These are phyloP conservation scores for Globisporangium ultimum DNA, from an alignment of 352 stramenopile genomes.

Conservation along the genomic window DNA sequence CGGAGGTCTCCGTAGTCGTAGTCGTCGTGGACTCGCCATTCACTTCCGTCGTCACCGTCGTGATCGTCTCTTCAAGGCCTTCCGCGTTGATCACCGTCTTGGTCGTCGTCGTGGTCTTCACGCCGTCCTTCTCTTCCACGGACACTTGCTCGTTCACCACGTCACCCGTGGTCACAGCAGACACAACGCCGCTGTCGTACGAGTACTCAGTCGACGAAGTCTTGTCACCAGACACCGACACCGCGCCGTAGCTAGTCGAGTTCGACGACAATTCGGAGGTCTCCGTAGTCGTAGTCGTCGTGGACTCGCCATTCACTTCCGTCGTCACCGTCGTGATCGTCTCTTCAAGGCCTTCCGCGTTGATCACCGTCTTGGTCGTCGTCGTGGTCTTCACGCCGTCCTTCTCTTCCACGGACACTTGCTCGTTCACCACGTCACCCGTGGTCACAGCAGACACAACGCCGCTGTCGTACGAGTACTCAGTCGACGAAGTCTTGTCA, in stretches of 20 bases:
- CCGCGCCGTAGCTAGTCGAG: neutral
- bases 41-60: too few relatives aligned
- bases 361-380: too few relatives aligned
- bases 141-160: neutral
- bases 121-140: neutral
- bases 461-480: conserved; percentile 11
- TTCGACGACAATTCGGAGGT: neutral
- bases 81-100: too few relatives aligned
- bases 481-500: conserved; percentile 1
- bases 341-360: too few relatives aligned
- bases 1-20: too few relatives aligned
- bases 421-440: neutral
- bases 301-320: too few relatives aligned
- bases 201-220: conserved; percentile 10
- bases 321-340: too few relatives aligned
- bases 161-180: neutral
- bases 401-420: neutral
- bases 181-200: conserved; percentile 7
- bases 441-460: neutral
- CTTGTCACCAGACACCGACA: neutral
- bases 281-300: too few relatives aligned
- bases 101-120: too few relatives aligned
- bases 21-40: too few relatives aligned
- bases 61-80: too few relatives aligned
- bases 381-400: too few relatives aligned